These are phyloP conservation scores for Cladosporium sp. DNA, from an alignment of 2,329 filamentous ascomycete genomes.

Conservation along the genomic window DNA sequence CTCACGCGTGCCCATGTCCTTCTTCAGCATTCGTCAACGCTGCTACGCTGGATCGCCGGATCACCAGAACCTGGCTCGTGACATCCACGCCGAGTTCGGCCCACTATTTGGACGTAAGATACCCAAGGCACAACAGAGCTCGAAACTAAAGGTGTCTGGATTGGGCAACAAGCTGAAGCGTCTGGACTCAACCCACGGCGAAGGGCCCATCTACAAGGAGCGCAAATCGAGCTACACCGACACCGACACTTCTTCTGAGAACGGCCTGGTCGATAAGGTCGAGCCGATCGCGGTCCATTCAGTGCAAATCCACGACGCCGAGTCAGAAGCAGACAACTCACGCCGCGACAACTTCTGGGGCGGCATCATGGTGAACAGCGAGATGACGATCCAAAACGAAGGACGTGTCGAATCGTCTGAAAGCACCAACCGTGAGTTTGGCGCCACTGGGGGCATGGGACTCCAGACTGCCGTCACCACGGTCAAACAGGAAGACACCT, in stretches of 20 bases:
- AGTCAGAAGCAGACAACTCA: neutral
- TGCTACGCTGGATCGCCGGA: slow-evolving; percentile 48
- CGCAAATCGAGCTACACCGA: slow-evolving; percentile 17
- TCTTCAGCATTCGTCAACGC: slow-evolving; percentile 47
- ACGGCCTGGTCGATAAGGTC: slow-evolving; percentile 12
- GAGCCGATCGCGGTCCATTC: slow-evolving; percentile 7
- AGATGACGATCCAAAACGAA: slow-evolving; percentile 36
- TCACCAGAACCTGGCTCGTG: slow-evolving; percentile 45
- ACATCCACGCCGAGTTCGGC: slow-evolving; percentile 50
- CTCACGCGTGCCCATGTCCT: slow-evolving; percentile 44
- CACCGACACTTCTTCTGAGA: slow-evolving; percentile 17
- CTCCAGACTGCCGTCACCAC: slow-evolving; percentile 31
- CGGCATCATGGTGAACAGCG: slow-evolving; percentile 40
- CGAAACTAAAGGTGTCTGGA: slow-evolving; percentile 7
- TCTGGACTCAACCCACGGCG: neutral
- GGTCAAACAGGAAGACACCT: slow-evolving; percentile 43
- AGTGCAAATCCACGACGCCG: neutral
- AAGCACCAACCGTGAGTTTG: slow-evolving; percentile 26
- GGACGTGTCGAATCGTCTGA: slow-evolving; percentile 29
- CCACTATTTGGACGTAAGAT: slow-evolving; percentile 38
- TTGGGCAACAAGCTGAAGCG: slow-evolving; percentile 10
- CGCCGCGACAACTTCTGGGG: slow-evolving; percentile 33
- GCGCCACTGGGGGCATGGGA: slow-evolving; percentile 26
- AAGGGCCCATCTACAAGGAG: slow-evolving; percentile 5
- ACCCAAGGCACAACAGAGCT: slow-evolving; percentile 17